Evolutionary conservation across 495 filamentous ascomycete genomes (phyloP).

Genomic region (Penicillium waksmanii): DNA sequence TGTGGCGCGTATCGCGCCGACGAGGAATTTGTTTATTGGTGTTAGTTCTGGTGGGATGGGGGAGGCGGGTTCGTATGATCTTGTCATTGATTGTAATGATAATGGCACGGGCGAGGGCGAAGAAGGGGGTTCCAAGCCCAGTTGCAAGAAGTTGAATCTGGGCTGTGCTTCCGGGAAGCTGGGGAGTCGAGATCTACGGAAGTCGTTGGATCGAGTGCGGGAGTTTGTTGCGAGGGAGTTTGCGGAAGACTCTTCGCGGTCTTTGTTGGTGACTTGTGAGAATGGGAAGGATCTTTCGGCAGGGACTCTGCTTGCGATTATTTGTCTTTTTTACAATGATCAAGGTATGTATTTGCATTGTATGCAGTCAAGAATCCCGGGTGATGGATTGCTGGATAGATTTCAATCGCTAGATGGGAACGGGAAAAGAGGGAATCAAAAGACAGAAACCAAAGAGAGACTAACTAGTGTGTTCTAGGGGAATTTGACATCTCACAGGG

Average conservation of each 20-base stretch:
- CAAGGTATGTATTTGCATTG: slow-evolving; percentile 44
- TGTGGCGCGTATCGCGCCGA: slow-evolving; percentile 41
- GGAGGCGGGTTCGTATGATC: slow-evolving; percentile 37
- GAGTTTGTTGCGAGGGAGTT: slow-evolving; percentile 48
- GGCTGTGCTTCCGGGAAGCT: slow-evolving; percentile 67
- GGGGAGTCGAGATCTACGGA: slow-evolving; percentile 74
- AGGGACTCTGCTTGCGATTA: slow-evolving; percentile 60
- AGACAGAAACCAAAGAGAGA: slow-evolving; percentile 2
- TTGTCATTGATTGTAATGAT: slow-evolving; percentile 50
- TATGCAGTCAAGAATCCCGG: background rate
- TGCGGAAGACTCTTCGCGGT: slow-evolving; percentile 30
- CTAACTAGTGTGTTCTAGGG: slow-evolving; percentile 33
- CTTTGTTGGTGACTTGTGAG: slow-evolving; percentile 61
- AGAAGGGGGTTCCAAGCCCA: slow-evolving; percentile 30
- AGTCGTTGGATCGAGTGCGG: slow-evolving; percentile 58
- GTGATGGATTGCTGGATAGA: slow-evolving; percentile 6
- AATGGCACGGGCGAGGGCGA: slow-evolving; percentile 27
- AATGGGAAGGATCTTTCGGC: slow-evolving; percentile 69
- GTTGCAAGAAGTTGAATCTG: slow-evolving; percentile 54
- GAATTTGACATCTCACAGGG: slow-evolving; percentile 32
- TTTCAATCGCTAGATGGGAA: slow-evolving; percentile 30
- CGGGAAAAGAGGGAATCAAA: slow-evolving; percentile 19
- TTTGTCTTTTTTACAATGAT: slow-evolving; percentile 65
- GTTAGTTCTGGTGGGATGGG: too few relatives aligned
- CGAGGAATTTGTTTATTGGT: slow-evolving; percentile 45